Conservation (phyloP, 2,329 filamentous ascomycete species). For the Colletotrichum horii region DNA sequence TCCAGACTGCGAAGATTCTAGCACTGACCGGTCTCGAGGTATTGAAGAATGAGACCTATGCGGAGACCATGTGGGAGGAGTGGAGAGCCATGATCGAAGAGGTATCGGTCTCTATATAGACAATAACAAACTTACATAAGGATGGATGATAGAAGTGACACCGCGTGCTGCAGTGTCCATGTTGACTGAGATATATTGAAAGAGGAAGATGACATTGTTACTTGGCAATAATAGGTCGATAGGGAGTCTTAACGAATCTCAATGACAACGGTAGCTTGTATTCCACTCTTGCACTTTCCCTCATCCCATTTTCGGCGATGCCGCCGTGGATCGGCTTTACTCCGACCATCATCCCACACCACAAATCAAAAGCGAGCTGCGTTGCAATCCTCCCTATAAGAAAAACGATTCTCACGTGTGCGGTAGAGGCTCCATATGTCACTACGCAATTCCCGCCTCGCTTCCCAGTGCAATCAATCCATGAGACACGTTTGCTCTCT, state of each 20-base stretch:
- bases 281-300: background rate
- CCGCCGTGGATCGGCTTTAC: background rate
- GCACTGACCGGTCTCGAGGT: slow-evolving; percentile 17
- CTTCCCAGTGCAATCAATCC: background rate
- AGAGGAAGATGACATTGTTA: no score
- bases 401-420: background rate
- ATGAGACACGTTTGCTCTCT: background rate
- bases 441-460: background rate
- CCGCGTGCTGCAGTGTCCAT: accelerated
- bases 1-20: slow-evolving; percentile 14
- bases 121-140: accelerated
- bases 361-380: background rate
- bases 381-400: background rate
- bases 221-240: no score
- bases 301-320: background rate
- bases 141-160: background rate
- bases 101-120: background rate
- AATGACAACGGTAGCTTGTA: no score
- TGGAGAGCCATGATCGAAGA: slow-evolving; percentile 19
- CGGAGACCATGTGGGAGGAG: slow-evolving; percentile 11
- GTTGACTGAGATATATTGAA: no score
- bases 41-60: slow-evolving; percentile 15
- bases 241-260: no score
- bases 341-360: background rate
- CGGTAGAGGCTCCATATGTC: background rate